Percentiles rank a stretch among this genome's conserved stretches.
phyloP scores from a whole-genome alignment of 441 rosid species.

The Eruca vesicaria region DNA sequence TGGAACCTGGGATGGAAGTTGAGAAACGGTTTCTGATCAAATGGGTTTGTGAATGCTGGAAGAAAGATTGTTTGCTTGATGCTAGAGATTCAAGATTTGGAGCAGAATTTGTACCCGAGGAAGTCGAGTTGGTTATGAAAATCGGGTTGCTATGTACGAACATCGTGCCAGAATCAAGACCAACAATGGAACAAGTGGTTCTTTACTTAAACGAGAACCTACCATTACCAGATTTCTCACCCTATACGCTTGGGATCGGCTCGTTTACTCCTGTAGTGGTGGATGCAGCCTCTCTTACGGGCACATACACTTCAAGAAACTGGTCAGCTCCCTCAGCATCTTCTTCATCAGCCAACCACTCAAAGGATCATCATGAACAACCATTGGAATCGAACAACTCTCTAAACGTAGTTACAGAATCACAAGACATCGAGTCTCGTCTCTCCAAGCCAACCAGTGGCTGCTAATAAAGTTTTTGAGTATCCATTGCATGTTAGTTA shows the following conservation, averaged over 20 bases:
- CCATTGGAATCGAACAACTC: conserved; percentile 12
- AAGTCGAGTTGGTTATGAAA: conserved; percentile 57
- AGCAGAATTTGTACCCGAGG: conserved; percentile 35
- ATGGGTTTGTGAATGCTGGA: conserved; percentile 54
- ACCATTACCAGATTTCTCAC: conserved; percentile 39
- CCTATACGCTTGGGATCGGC: conserved; percentile 31
- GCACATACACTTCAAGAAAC: conserved; percentile 7
- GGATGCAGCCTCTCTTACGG: conserved; percentile 23
- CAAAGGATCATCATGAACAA: not conserved
- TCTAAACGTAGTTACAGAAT: not conserved
- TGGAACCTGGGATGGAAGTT: conserved; percentile 18
- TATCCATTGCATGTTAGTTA: conserved; percentile 17
- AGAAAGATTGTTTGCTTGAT: conserved; percentile 40
- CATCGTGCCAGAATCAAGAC: conserved; percentile 40
- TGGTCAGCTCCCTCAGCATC: conserved; percentile 3
- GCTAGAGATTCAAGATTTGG: conserved; percentile 51
- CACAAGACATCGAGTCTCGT: conserved; percentile 11
- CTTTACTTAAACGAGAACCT: conserved; percentile 43
- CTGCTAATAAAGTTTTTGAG: not conserved
- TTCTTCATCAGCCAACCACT: conserved; percentile 19
- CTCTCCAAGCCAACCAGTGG: conserved; percentile 30
- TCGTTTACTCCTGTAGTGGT: conserved; percentile 26
- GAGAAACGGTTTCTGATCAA: conserved; percentile 47
- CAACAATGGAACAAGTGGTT: conserved; percentile 53
- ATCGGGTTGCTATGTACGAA: conserved; percentile 56